These are phyloP conservation scores for Serendipita sp. DNA, from an alignment of 768 basidiomycete genomes.

Conservation along the genomic window DNA sequence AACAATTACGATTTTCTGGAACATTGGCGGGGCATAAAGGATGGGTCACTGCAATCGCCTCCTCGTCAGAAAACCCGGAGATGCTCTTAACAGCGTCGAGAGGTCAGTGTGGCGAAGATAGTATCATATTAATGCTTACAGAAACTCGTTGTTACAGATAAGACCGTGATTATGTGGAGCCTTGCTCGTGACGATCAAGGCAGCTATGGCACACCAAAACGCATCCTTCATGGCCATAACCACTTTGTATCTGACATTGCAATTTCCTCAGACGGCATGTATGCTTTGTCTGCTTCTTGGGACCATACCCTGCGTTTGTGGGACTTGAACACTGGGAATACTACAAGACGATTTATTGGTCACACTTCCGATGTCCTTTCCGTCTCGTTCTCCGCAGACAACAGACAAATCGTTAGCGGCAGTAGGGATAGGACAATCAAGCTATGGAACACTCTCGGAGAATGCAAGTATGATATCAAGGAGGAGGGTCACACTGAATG, in stretches of 20 bases:
- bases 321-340: conserved; percentile 95
- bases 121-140: conserved; percentile 9
- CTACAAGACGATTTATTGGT: conserved; percentile 94
- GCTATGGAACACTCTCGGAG: conserved; percentile 99
- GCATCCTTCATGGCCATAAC: conserved; percentile 95
- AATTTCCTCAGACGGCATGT: conserved; percentile 98
- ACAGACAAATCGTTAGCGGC: conserved; percentile 97
- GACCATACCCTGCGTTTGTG: conserved; percentile 99
- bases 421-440: conserved; percentile 96
- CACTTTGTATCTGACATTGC: conserved; percentile 99
- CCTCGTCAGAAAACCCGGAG: conserved; percentile 96
- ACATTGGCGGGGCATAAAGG: conserved; percentile 86
- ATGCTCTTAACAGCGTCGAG: conserved; percentile 97
- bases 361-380: conserved; percentile 96
- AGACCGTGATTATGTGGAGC: conserved; percentile 99
- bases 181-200: conserved; percentile 80
- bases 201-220: conserved; percentile 89
- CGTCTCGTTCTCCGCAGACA: conserved; percentile 99
- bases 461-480: conserved; percentile 99
- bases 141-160: conserved; percentile 43
- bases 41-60: conserved; percentile 98
- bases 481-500: conserved; percentile 98
- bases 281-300: conserved; percentile 98
- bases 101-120: conserved; percentile 35
- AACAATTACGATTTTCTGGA: conserved; percentile 81